Conservation (phyloP, 306 rosid species). For the Gillenia trifoliata region DNA sequence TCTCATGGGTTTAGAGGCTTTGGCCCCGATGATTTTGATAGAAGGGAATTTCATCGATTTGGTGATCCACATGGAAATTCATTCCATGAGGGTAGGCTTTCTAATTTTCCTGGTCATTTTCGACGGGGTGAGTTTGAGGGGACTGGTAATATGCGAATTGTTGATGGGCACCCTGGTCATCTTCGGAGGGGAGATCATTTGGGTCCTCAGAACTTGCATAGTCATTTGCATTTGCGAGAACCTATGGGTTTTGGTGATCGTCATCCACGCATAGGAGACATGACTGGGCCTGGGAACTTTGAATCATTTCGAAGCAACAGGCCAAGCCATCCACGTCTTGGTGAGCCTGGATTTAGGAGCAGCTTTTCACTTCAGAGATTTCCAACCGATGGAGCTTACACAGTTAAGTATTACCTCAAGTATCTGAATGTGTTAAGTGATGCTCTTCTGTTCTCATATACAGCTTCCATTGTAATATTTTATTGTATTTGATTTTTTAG, state of each 20-base stretch:
- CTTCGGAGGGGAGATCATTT: constrained; percentile 55
- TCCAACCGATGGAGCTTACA: constrained; percentile 57
- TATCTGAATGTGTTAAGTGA: background rate
- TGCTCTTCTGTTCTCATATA: background rate
- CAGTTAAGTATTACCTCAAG: constrained; percentile 56
- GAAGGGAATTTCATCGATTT: constrained; percentile 55
- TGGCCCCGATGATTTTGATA: constrained; percentile 64
- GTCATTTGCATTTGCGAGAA: constrained; percentile 60
- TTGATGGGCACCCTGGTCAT: constrained; percentile 51
- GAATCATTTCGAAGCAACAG: constrained; percentile 59
- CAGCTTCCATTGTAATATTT: constrained; percentile 12
- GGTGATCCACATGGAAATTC: constrained; percentile 53
- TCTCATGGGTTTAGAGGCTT: constrained; percentile 51
- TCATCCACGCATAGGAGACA: constrained; percentile 58
- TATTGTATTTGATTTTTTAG: background rate
- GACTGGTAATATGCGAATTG: constrained; percentile 58
- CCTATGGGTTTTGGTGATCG: constrained; percentile 66
- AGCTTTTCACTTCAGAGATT: constrained; percentile 71
- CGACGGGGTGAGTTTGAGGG: constrained; percentile 76
- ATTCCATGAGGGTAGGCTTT: constrained; percentile 60
- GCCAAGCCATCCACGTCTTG: constrained; percentile 66
- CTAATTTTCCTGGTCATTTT: constrained; percentile 54
- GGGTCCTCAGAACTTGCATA: constrained; percentile 60
- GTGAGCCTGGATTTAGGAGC: constrained; percentile 98
- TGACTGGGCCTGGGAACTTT: constrained; percentile 55